Base-by-base conservation (phyloP, 306 rosid genomes). In the Quercus variabilis region DNA sequence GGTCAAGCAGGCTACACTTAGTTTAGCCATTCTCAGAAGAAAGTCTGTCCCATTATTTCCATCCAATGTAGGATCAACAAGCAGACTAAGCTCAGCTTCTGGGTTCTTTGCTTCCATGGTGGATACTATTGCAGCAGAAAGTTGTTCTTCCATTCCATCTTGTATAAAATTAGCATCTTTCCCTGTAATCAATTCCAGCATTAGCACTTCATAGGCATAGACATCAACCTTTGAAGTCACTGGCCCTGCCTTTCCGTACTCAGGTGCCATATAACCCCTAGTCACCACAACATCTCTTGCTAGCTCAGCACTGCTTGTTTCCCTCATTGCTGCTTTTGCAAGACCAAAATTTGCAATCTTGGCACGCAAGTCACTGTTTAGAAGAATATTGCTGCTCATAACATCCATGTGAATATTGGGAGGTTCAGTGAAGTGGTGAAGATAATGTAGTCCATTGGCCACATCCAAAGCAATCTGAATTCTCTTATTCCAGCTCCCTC, bases 381-480 rank as follows among this genome's bases (percentile, higher is more conserved):
- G 84, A 0, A 93, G 82, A 56, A 90, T 85, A 78, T 90, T 91
- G 80, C 58, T 87, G 60, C 83, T 83, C 73, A 68, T 86, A n/a
- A 93, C 77, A 68, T 79, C 83, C 80, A 77, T 91, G 80, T 91
- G 97, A 11, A 89, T 91, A 63, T 88, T 90, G 30, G 88, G 81
- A 30, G 98, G 94, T 25, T 86, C 81, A 19, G 92, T 91, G 88
- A 87, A 93, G 81, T 87, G 82, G 87, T 91, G 98, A 68, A 93
- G 98, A 90, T 93, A 93, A 71, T 91, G 87, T 59, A 90, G 94
- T 11, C 97, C 94, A 54, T 90, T 86, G 23, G 97, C 93, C 82
- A 91, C 75, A 75, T 93, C 97, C n/a, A 93, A 58, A 83, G 98
- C 94, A 73, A 93, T 89, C 43, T 82, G 92, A 58, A 90, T 81